These are phyloP conservation scores for Acer campestre DNA, from an alignment of 345 rosid species.

Conservation along the genomic window DNA sequence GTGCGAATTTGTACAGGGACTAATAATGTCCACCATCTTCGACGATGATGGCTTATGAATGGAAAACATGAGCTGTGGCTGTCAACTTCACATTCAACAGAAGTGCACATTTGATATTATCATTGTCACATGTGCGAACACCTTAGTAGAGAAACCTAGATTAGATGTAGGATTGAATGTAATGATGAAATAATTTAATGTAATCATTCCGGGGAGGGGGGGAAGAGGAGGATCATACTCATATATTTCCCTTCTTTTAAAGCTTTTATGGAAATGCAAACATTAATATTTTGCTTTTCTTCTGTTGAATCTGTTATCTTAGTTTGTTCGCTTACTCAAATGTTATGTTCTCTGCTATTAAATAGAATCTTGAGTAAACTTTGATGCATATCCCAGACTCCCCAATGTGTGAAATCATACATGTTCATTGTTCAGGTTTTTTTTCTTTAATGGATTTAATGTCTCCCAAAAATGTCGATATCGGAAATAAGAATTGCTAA, in stretches of 20 bases:
- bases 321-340: neutral
- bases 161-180: slow-evolving; percentile 17
- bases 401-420: neutral
- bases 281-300: neutral
- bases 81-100: neutral
- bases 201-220: neutral
- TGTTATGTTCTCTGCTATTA: neutral
- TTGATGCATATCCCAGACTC: neutral
- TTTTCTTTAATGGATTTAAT: too few relatives aligned
- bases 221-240: neutral
- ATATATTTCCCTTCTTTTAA: neutral
- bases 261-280: neutral
- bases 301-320: neutral
- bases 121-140: neutral
- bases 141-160: slow-evolving; percentile 7
- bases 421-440: neutral
- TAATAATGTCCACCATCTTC: slow-evolving; percentile 61
- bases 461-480: neutral
- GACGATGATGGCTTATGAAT: slow-evolving; percentile 42
- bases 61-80: neutral
- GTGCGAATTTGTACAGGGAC: slow-evolving; percentile 67
- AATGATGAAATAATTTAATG: slow-evolving; percentile 3
- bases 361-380: neutral
- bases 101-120: neutral
- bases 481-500: neutral